A percentile compares a stretch with the other conserved stretches of the same genome.
Evolutionary conservation across 2,329 filamentous ascomycete species (phyloP).

Genomic region (Venturia pyrina): DNA sequence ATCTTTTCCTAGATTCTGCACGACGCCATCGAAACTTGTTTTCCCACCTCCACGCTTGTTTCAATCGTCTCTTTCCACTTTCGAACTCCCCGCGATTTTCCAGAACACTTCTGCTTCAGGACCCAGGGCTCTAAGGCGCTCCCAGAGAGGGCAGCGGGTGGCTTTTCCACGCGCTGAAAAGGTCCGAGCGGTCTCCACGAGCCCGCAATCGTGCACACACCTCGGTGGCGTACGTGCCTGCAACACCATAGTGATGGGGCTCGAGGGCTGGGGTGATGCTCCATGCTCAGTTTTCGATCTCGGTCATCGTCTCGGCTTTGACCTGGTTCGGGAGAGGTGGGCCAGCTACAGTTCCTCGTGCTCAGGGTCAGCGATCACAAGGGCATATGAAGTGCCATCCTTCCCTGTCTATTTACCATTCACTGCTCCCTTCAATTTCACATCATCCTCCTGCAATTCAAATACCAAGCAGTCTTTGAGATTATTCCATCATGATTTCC

Average conservation of each 20-base stretch:
- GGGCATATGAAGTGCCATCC: background rate
- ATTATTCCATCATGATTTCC: constrained; percentile 7
- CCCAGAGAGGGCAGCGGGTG: background rate
- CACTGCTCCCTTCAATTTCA: constrained; percentile 3
- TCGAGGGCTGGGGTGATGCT: background rate
- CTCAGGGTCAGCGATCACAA: background rate
- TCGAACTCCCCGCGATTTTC: background rate
- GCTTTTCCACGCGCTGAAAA: background rate
- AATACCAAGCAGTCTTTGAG: background rate
- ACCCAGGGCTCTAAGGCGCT: background rate
- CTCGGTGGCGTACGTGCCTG: background rate
- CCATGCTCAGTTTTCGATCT: constrained; percentile 2
- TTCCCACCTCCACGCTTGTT: background rate
- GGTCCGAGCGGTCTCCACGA: background rate
- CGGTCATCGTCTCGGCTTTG: background rate
- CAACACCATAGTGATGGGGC: background rate
- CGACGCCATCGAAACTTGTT: background rate
- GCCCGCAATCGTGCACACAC: background rate
- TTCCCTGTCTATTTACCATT: background rate
- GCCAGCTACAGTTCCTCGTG: background rate
- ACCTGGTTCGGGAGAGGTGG: background rate
- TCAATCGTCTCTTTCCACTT: background rate
- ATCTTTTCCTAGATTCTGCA: background rate
- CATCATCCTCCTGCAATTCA: constrained; percentile 5
- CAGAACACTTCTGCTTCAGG: constrained; percentile 6